Evolutionary conservation across 2,329 filamentous ascomycete genomes (phyloP).

Genomic region (Pseudocercospora cruenta): DNA sequence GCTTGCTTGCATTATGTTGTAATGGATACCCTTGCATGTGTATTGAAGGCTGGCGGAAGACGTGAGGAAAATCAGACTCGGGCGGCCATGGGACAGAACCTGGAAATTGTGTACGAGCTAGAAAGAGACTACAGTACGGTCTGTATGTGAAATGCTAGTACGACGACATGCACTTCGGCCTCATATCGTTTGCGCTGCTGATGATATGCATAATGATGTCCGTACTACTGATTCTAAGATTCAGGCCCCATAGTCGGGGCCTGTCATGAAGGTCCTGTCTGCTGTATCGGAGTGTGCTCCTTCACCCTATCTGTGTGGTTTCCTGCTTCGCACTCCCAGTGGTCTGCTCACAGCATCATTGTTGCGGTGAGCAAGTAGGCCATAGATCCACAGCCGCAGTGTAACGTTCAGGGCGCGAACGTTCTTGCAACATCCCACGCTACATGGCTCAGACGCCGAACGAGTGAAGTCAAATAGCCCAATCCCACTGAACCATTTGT

Average conservation of each 20-base stretch:
- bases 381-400: not conserved
- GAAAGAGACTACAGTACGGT: not conserved
- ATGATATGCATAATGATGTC: not conserved
- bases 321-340: not conserved
- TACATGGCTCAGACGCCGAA: not conserved
- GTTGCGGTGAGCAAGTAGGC: not conserved
- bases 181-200: not conserved
- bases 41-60: not conserved
- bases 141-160: not conserved
- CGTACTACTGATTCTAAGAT: not conserved
- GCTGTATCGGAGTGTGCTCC: not conserved
- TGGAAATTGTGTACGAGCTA: not conserved
- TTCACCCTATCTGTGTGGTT: not conserved
- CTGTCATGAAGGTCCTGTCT: not conserved
- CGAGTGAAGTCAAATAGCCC: not conserved
- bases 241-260: not conserved
- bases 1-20: not conserved
- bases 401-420: conserved; percentile 7
- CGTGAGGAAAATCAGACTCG: not conserved
- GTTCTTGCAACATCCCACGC: conserved; percentile 10
- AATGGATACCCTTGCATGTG: not conserved
- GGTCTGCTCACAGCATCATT: not conserved
- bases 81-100: not conserved
- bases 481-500: conserved; percentile 8
- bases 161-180: not conserved